Evolutionary conservation across 2,329 filamentous ascomycete genomes (phyloP).

Genomic region (Plectosphaerella cucumerina): DNA sequence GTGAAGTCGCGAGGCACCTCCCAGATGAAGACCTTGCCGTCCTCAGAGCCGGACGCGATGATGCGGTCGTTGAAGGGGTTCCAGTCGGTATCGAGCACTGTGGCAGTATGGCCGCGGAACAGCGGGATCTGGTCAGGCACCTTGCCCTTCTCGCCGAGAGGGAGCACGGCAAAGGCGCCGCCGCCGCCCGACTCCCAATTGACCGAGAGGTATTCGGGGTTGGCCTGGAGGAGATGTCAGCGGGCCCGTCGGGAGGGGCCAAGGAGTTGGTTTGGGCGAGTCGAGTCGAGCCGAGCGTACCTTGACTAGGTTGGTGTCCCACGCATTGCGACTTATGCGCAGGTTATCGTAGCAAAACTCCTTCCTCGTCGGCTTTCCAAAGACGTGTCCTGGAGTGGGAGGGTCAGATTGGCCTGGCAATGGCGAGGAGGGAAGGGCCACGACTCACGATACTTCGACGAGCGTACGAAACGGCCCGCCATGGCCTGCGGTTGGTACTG

Average conservation of each 20-base stretch:
- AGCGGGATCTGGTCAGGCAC: slow-evolving; percentile 89
- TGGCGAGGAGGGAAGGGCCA: slow-evolving; percentile 16
- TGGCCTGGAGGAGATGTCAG: slow-evolving; percentile 57
- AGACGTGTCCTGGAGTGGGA: slow-evolving; percentile 76
- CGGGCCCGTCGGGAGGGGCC: background rate
- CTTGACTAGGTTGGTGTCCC: slow-evolving; percentile 99
- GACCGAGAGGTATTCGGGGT: slow-evolving; percentile 92
- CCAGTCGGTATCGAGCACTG: slow-evolving; percentile 98
- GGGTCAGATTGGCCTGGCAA: slow-evolving; percentile 9
- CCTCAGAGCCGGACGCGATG: slow-evolving; percentile 90
- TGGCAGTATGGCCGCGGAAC: slow-evolving; percentile 92
- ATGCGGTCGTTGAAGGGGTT: slow-evolving; percentile 94
- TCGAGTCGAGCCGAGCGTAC: slow-evolving; percentile 45
- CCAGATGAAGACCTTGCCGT: slow-evolving; percentile 97
- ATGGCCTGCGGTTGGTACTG: slow-evolving; percentile 31
- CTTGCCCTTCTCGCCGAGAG: slow-evolving; percentile 82
- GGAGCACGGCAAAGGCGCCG: slow-evolving; percentile 94
- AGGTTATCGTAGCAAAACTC: slow-evolving; percentile 99
- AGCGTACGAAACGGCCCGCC: slow-evolving; percentile 63
- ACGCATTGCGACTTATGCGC: slow-evolving; percentile 95
- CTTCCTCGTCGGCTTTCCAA: slow-evolving; percentile 92
- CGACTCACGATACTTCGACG: slow-evolving; percentile 64
- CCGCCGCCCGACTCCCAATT: slow-evolving; percentile 98
- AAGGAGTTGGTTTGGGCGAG: background rate
- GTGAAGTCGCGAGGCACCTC: slow-evolving; percentile 86